Evolutionary conservation across 1,139 yeast species (phyloP), one percentile per base, ranked within the genome.

Genomic region (Nematodospora anomalae): DNA sequence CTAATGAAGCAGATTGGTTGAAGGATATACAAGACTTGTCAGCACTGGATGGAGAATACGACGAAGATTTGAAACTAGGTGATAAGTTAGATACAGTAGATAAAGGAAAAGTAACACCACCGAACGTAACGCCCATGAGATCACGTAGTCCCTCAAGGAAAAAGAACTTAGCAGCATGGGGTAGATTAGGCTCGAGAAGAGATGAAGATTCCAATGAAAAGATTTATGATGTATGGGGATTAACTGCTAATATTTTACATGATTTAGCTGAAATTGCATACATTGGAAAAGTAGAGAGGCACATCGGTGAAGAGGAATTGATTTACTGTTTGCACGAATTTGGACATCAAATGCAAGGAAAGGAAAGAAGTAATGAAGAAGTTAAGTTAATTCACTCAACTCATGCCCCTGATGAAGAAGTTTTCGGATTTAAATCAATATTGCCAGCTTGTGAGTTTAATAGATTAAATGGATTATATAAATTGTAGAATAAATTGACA

Each of bases 201-300:
- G 63, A 67, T 41, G 53, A 64, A 6, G 58, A 49, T 11, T 64
- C 73, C 7, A 62, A 67, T 42, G 68, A 67, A 40, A 66, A 64
- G 44, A 61, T 74, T 29, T 76, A 83, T 52, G 86, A 84, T 50
- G 86, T 89, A 3, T 89, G 96, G 97, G 96, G 97, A 0, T 62
- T 89, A 32, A 89, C 96, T 0, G 96, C 96, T 3, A 84, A 86
- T 50, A 86, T 89, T 6, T 59, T 89, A 10, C 84, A 82, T 46
- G 96, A 89, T 54, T 58, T 85, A 24, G 89, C 95, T 4, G 71
- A 76, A 37, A 65, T 86, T 4, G 73, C 77, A 2, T 76, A 72
- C 45, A 11, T 33, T 3, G 40, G 36, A 5, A 39, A 42, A 10
- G 47, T 43, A 3, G 42, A 50, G 8, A 44, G 59, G 4, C 65